These are phyloP conservation scores for Neurospora sp. DNA, from an alignment of 495 filamentous ascomycete genomes.

Conservation along the genomic window DNA sequence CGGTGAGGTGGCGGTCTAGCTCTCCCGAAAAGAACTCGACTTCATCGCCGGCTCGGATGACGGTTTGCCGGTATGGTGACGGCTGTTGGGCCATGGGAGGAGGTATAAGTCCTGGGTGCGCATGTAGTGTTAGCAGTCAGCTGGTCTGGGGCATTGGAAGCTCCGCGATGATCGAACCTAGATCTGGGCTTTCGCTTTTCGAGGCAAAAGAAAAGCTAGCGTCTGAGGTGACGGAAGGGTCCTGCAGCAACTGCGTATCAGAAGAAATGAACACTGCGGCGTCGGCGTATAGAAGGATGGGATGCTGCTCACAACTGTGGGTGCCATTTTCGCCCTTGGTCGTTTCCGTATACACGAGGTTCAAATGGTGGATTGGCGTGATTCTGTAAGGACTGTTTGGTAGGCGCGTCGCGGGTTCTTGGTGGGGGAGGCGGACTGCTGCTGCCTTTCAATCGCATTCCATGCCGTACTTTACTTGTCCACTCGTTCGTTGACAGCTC, in stretches of 20 bases:
- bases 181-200: constrained; percentile 8
- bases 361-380: background rate
- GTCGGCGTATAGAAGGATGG: background rate
- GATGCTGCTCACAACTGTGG: constrained; percentile 18
- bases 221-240: constrained; percentile 9
- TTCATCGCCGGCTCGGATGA: constrained; percentile 26
- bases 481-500: background rate
- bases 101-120: background rate
- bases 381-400: background rate
- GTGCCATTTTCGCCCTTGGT: constrained; percentile 13
- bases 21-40: constrained; percentile 36
- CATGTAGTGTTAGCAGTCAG: constrained; percentile 4
- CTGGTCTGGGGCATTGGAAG: background rate
- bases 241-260: constrained; percentile 8
- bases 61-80: constrained; percentile 18
- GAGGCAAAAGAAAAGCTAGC: constrained; percentile 10
- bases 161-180: constrained; percentile 7
- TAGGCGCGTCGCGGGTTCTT: background rate
- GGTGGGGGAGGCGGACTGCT: background rate
- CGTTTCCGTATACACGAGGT: background rate
- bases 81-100: constrained; percentile 14
- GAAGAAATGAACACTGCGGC: background rate
- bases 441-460: background rate
- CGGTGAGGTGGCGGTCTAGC: constrained; percentile 31
- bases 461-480: background rate